Conservation (phyloP, 331 rosid genomes). For the Pyracantha coccinea region DNA sequence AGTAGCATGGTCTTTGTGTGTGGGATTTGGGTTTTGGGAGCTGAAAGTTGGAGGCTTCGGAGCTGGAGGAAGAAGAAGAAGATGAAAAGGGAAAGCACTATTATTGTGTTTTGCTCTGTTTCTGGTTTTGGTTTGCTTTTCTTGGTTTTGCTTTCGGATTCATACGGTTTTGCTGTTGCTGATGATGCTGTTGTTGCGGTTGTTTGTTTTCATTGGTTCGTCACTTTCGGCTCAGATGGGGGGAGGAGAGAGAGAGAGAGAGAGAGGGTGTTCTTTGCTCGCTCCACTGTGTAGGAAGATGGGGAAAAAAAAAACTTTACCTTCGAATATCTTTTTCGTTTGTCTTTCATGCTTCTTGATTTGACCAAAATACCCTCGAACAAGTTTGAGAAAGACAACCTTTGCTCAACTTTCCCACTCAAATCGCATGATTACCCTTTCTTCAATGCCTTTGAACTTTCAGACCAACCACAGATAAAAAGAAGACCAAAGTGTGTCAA, state of each 20-base stretch:
- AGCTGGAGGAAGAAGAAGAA: slow-evolving; percentile 1
- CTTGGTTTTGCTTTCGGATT: slow-evolving; percentile 4
- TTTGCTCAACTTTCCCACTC: too few relatives aligned
- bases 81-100: neutral
- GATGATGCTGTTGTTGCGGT: slow-evolving; percentile 15
- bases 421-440: neutral
- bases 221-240: slow-evolving; percentile 69
- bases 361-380: slow-evolving; percentile 28
- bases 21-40: slow-evolving; percentile 12
- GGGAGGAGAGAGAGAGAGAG: neutral
- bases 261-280: slow-evolving; percentile 3
- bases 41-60: neutral
- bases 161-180: slow-evolving; percentile 29
- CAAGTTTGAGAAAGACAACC: too few relatives aligned
- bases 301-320: neutral
- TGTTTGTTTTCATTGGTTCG: slow-evolving; percentile 59
- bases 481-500: neutral
- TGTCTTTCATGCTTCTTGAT: neutral
- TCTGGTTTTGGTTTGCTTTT: slow-evolving; percentile 7
- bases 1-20: slow-evolving; percentile 8
- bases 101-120: neutral
- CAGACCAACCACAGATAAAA: neutral
- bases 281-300: slow-evolving; percentile 34
- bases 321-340: neutral
- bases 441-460: neutral